Percentiles rank a stretch among this genome's conserved stretches.
phyloP scores from a whole-genome alignment of 441 rosid genomes.

The Mallotus repandus region DNA sequence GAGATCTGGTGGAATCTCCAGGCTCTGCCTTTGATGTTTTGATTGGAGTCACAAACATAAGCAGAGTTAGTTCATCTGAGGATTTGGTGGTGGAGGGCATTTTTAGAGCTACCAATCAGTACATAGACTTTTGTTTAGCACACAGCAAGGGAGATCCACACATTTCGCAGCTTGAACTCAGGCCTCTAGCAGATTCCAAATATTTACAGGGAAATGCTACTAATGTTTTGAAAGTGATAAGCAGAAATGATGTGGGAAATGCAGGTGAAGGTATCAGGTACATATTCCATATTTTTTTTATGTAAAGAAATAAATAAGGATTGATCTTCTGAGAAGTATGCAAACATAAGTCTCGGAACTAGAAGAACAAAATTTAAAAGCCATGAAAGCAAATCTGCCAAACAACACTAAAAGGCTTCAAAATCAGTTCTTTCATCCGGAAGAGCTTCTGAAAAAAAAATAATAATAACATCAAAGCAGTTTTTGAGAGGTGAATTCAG shows the following conservation, averaged over 20 bases:
- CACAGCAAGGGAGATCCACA: slow-evolving; percentile 41
- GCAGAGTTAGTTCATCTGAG: slow-evolving; percentile 33
- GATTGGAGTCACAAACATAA: slow-evolving; percentile 40
- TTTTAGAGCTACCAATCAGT: slow-evolving; percentile 37
- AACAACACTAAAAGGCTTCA: not conserved
- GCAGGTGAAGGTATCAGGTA: slow-evolving; percentile 42
- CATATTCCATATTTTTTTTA: not conserved
- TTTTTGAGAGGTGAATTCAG: not conserved
- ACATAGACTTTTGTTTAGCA: slow-evolving; percentile 49
- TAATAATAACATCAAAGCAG: not conserved
- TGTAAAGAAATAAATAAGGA: not conserved
- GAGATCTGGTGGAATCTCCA: slow-evolving; percentile 17
- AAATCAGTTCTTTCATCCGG: not conserved
- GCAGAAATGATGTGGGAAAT: slow-evolving; percentile 46
- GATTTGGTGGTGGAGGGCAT: slow-evolving; percentile 44
- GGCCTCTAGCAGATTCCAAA: slow-evolving; percentile 40
- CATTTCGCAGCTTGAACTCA: slow-evolving; percentile 55
- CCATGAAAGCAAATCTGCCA: no score
- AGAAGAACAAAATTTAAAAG: not conserved
- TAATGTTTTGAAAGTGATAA: slow-evolving; percentile 41
- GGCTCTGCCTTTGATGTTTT: slow-evolving; percentile 32
- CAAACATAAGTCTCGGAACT: not conserved
- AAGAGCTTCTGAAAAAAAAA: not conserved
- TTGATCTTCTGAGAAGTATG: not conserved
- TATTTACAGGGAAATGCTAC: slow-evolving; percentile 35